Evolutionary conservation across 305 asterid genomes (phyloP).

Genomic region (Solanum hybrid): DNA sequence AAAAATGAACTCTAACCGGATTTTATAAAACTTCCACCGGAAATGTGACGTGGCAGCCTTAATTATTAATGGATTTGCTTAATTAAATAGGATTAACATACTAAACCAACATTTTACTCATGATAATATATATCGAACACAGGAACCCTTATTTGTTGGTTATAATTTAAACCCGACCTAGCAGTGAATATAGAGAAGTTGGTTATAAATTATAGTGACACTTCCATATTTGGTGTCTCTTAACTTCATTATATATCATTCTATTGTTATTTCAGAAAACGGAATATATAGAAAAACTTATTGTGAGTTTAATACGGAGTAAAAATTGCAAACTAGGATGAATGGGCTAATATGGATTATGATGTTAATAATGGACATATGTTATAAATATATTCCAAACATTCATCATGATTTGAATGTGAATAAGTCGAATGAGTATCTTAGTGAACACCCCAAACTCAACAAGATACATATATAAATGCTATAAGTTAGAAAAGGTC

Average conservation of each 20-base stretch:
- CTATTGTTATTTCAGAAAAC: not conserved
- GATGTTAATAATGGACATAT: not conserved
- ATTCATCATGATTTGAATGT: not conserved
- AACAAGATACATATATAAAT: not conserved
- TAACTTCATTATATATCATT: not conserved
- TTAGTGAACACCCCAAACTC: not conserved
- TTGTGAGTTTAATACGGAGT: not conserved
- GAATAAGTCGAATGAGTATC: not conserved
- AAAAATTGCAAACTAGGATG: not conserved
- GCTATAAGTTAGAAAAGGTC: not conserved
- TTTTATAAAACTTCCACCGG: not conserved
- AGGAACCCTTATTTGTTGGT: not conserved
- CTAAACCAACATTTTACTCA: not conserved
- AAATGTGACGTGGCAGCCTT: not conserved
- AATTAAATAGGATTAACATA: not conserved
- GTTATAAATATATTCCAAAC: not conserved
- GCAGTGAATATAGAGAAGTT: not conserved
- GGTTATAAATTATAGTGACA: not conserved
- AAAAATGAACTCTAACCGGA: not conserved
- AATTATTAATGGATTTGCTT: not conserved
- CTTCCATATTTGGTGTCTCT: not conserved
- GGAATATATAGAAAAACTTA: not conserved
- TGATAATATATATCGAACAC: not conserved
- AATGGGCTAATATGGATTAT: not conserved
- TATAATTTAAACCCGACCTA: not conserved